Conservation (phyloP, 306 rosid genomes). For the Rosa persica region DNA sequence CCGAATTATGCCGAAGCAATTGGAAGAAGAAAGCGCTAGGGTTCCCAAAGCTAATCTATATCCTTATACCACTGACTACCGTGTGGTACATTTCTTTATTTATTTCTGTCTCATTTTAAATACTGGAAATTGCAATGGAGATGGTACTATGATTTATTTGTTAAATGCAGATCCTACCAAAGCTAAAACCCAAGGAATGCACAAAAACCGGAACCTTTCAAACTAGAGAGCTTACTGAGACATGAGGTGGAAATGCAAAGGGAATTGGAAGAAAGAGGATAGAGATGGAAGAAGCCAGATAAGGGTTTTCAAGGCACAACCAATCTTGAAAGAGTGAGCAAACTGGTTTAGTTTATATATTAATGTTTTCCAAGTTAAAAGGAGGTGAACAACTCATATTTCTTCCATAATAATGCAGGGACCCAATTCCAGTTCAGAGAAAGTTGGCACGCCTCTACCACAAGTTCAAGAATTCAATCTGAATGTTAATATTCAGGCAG, state of each 20-base stretch:
- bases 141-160: not conserved
- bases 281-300: constrained; percentile 63
- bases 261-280: constrained; percentile 72
- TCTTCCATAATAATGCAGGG: constrained; percentile 46
- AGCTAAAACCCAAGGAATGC: constrained; percentile 82
- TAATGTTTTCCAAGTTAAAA: not conserved
- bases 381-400: not conserved
- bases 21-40: constrained; percentile 80
- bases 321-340: constrained; percentile 75
- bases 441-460: constrained; percentile 85
- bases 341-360: not conserved
- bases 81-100: constrained; percentile 67
- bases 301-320: constrained; percentile 78
- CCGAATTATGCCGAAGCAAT: constrained; percentile 61
- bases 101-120: constrained; percentile 11
- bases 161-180: constrained; percentile 68
- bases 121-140: not conserved
- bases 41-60: constrained; percentile 90
- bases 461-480: constrained; percentile 65
- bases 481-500: constrained; percentile 63
- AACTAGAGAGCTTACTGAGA: constrained; percentile 78
- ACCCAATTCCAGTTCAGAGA: constrained; percentile 87
- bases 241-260: constrained; percentile 88
- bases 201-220: constrained; percentile 88
- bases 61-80: constrained; percentile 95